Percentiles rank a stretch among this genome's conserved stretches.
phyloP scores from a whole-genome alignment of 495 filamentous ascomycete genomes.

The Trichoderma reesei region DNA sequence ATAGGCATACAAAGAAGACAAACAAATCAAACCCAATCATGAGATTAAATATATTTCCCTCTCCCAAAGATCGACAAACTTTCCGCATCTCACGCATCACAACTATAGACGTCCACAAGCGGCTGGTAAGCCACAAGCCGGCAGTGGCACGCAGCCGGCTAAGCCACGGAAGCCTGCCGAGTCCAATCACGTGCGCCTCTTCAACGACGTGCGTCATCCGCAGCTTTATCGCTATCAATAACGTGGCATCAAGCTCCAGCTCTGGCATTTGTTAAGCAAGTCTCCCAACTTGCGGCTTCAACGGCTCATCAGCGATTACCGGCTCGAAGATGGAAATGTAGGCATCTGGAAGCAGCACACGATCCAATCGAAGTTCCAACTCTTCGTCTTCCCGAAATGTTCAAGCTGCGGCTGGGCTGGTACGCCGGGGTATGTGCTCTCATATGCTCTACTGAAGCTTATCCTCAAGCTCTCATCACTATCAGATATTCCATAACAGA shows the following conservation, averaged over 20 bases:
- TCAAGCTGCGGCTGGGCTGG: slow-evolving; percentile 45
- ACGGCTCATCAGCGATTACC: not conserved
- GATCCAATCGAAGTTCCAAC: slow-evolving; percentile 12
- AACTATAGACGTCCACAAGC: no score
- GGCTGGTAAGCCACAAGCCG: not conserved
- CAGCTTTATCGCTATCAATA: not conserved
- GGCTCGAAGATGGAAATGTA: slow-evolving; percentile 16
- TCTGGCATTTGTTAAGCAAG: slow-evolving; percentile 1
- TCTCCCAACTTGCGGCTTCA: not conserved
- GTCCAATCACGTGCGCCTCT: not conserved
- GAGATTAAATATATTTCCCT: no score
- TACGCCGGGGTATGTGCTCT: slow-evolving; percentile 45
- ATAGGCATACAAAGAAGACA: no score
- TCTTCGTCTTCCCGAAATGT: slow-evolving; percentile 9
- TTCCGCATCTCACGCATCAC: no score
- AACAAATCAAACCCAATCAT: no score
- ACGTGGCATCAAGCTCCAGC: slow-evolving; percentile 12
- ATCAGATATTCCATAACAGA: no score
- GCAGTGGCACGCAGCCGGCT: not conserved
- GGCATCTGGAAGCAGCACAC: slow-evolving; percentile 19
- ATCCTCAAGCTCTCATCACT: slow-evolving; percentile 10
- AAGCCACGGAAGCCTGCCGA: not conserved
- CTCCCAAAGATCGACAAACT: no score
- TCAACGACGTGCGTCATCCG: not conserved
- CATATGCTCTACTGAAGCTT: slow-evolving; percentile 3